phyloP scores from a whole-genome alignment of 768 basidiomycete species.

The Russula olivacea region DNA sequence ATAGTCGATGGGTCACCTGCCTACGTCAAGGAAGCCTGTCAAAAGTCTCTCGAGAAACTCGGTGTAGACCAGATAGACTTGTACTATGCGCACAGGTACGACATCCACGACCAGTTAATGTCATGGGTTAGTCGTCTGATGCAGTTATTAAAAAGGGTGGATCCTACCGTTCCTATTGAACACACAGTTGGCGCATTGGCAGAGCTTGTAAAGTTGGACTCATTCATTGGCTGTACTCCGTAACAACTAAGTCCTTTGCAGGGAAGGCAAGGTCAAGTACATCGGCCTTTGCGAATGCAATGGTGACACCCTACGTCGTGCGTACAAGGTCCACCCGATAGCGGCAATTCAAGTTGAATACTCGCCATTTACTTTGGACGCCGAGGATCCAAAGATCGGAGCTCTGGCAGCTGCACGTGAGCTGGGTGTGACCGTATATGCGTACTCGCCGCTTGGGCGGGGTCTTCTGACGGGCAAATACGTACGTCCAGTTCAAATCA shows the following conservation, averaged over 20 bases:
- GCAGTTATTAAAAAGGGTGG: not conserved
- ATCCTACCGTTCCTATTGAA: constrained; percentile 22
- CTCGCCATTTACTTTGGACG: constrained; percentile 34
- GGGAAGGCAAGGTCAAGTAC: constrained; percentile 34
- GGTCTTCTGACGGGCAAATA: constrained; percentile 45
- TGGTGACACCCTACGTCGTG: constrained; percentile 34
- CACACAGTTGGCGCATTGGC: constrained; percentile 23
- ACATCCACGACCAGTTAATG: not conserved
- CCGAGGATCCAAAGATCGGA: constrained; percentile 33
- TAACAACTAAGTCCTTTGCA: constrained; percentile 8
- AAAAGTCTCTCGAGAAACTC: constrained; percentile 29
- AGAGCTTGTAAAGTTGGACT: constrained; percentile 31
- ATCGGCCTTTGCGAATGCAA: constrained; percentile 36
- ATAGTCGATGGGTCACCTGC: constrained; percentile 29
- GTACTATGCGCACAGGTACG: constrained; percentile 32
- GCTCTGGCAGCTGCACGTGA: constrained; percentile 35
- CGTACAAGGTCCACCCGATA: constrained; percentile 35
- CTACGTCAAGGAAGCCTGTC: constrained; percentile 27
- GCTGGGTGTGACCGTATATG: constrained; percentile 38
- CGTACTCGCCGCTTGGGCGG: constrained; percentile 45
- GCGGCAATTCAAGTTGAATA: constrained; percentile 37
- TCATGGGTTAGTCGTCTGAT: not conserved
- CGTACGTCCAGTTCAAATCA: constrained; percentile 26
- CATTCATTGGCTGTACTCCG: constrained; percentile 29
- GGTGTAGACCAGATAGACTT: constrained; percentile 33